Evolutionary conservation across 2,329 filamentous ascomycete species (phyloP).

Genomic region (Zalaria obscura): DNA sequence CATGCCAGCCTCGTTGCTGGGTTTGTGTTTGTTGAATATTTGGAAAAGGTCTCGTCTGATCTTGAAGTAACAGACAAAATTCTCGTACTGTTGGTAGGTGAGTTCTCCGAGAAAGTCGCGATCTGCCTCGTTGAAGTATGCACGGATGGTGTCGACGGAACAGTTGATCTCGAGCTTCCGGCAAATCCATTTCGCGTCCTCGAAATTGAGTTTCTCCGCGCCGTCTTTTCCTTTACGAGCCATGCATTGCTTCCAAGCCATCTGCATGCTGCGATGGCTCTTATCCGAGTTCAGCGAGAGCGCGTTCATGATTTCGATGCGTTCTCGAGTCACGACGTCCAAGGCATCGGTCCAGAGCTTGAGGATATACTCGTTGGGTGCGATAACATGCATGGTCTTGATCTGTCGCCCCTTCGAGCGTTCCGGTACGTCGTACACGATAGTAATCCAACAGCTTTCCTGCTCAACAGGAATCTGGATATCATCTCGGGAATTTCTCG

Average conservation of each 20-base stretch:
- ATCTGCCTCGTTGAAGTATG: constrained; percentile 63
- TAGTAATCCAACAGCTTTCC: constrained; percentile 71
- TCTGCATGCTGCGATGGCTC: constrained; percentile 56
- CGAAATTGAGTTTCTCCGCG: constrained; percentile 61
- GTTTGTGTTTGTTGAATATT: constrained; percentile 49
- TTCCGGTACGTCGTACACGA: constrained; percentile 70
- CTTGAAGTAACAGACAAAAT: constrained; percentile 73
- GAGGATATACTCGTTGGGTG: constrained; percentile 57
- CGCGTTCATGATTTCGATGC: constrained; percentile 81
- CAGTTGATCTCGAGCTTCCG: constrained; percentile 86
- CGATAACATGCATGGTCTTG: constrained; percentile 80
- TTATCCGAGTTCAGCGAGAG: constrained; percentile 63
- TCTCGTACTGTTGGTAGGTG: constrained; percentile 67
- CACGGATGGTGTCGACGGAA: constrained; percentile 56
- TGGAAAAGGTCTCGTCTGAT: constrained; percentile 66
- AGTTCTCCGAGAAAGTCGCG: constrained; percentile 49
- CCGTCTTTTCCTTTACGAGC: constrained; percentile 45
- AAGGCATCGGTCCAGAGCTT: constrained; percentile 73
- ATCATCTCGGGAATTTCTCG: constrained; percentile 79
- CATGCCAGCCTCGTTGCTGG: constrained; percentile 41
- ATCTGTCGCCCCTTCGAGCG: constrained; percentile 54
- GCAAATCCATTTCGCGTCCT: constrained; percentile 70
- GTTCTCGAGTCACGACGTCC: constrained; percentile 69
- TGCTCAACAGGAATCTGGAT: constrained; percentile 54
- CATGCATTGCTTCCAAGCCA: constrained; percentile 69